phyloP scores from a whole-genome alignment of 352 stramenopile species.

The Phytopythium vexans region DNA sequence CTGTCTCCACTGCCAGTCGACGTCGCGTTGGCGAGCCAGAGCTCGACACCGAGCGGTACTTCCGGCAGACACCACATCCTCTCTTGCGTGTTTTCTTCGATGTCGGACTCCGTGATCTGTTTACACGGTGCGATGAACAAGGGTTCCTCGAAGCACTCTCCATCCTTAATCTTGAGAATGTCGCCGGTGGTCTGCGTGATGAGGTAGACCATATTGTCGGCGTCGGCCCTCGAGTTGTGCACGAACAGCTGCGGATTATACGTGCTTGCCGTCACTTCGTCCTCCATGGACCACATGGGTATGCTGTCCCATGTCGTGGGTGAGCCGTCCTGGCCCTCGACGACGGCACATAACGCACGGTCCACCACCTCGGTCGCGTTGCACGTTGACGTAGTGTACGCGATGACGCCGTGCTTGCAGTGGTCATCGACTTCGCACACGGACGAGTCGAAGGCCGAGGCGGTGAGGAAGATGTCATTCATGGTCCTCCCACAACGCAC shows the following conservation, averaged over 20 bases:
- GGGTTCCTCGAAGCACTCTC: too few species aligned
- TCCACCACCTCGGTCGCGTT: conserved; percentile 7
- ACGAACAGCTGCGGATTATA: conserved; percentile 32
- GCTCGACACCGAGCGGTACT: too few species aligned
- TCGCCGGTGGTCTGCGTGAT: too few species aligned
- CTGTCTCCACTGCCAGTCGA: too few species aligned
- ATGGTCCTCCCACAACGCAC: conserved; percentile 33
- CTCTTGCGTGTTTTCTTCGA: too few species aligned
- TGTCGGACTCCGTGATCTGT: too few species aligned
- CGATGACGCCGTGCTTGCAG: conserved; percentile 32
- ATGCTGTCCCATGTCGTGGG: background rate
- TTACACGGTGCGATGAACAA: too few species aligned
- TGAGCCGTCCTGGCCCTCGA: background rate
- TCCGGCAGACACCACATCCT: too few species aligned
- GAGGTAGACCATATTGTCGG: conserved; percentile 17
- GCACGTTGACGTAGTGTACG: conserved; percentile 18
- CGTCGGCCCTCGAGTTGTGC: background rate
- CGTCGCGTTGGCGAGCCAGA: too few species aligned
- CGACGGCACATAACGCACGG: conserved; percentile 18
- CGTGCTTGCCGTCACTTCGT: conserved; percentile 11
- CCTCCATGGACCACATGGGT: conserved; percentile 13
- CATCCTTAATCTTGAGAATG: too few species aligned
- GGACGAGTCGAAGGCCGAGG: conserved; percentile 11
- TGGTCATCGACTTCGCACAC: background rate
- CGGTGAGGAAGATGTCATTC: conserved; percentile 30